Evolutionary conservation across 2,329 filamentous ascomycete genomes (phyloP), one percentile per base, ranked within the genome.

Genomic region (Talaromyces verruculosus): DNA sequence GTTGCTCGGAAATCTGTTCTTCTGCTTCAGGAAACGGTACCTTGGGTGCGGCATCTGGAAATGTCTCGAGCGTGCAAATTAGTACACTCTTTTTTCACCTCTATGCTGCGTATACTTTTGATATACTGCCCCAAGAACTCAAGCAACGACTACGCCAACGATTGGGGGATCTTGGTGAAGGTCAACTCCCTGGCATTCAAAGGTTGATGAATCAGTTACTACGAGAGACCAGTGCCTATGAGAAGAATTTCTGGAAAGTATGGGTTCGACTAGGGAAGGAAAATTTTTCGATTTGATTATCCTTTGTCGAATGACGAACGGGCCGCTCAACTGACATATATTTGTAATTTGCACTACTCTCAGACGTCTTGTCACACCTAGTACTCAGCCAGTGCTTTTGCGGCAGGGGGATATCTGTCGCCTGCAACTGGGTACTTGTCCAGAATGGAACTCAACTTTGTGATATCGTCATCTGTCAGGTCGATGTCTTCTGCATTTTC

Each of bases 381-480:
- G 45, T 65, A 65, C 28, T 65, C 63, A 28, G 45, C 58, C 37
- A 65, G 33, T 33, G 37, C 51, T 41, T 30, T 25, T 47, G 43
- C 63, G 35, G 17, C 58, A 17, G 47, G 63, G 45, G 63, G 63
- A 47, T 64, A 67, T 43, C 65, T 61, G 25, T 49, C 58, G 1
- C 65, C 65, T 19, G 33, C 45, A 15, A 67, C 55, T 3, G 65
- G 65, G 35, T 49, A 28, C 7, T 60, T 60, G 15, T 67, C 19
- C 17, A 67, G 11, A 15, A 67, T 41, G 5, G 17, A 15, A 28
- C 53, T n/a, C 19, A 66, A 49, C 25, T 65, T 51, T 19, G 68
- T 39, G 35, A 69, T 22, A 57, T 84, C 83, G 41, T 77, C 76
- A 25, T 82, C 79, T 58, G 73, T 79, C 59, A 85, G 73, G 43